Conservation (phyloP, 768 basidiomycete genomes). For the Boletus rufocinnamomeus region DNA sequence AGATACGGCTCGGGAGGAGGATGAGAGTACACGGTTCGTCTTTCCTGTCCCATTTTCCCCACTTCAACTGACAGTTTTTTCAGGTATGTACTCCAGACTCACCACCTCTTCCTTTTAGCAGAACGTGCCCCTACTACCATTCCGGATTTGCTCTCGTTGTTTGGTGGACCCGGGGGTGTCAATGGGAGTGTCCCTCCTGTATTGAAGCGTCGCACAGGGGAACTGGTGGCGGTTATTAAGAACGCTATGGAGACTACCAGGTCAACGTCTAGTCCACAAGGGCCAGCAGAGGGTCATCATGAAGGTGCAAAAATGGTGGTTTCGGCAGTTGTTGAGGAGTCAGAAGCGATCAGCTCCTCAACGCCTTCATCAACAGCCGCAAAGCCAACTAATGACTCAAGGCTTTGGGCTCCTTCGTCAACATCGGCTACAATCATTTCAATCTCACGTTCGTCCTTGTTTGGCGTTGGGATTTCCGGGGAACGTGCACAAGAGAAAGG, state of each 20-base stretch:
- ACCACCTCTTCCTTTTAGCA: conserved; percentile 70
- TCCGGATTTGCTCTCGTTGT: conserved; percentile 58
- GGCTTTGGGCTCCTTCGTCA: conserved; percentile 23
- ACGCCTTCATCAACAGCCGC: conserved; percentile 12
- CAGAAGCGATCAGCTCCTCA: conserved; percentile 9
- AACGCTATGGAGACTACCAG: conserved; percentile 39
- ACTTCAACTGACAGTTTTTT: not conserved
- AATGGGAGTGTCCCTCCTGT: conserved; percentile 55
- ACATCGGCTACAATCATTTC: conserved; percentile 6
- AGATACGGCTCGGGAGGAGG: conserved; percentile 71
- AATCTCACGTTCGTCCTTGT: conserved; percentile 30
- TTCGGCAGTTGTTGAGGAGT: conserved; percentile 2
- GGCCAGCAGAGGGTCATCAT: not conserved
- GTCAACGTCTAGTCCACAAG: not conserved
- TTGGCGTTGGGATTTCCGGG: conserved; percentile 14
- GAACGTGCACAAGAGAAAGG: conserved; percentile 4
- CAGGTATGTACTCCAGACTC: conserved; percentile 77
- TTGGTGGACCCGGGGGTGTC: conserved; percentile 37
- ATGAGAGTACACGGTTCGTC: conserved; percentile 78
- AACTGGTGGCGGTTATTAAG: conserved; percentile 64
- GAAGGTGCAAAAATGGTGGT: not conserved
- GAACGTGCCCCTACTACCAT: conserved; percentile 70
- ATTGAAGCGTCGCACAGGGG: conserved; percentile 59
- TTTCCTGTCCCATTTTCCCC: not conserved
- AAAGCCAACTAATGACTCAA: conserved; percentile 13